Percentiles rank a stretch among this genome's conserved stretches.
These are phyloP conservation scores for Mycosphaerella sp. DNA, from an alignment of 2,329 filamentous ascomycete genomes.

Conservation along the genomic window DNA sequence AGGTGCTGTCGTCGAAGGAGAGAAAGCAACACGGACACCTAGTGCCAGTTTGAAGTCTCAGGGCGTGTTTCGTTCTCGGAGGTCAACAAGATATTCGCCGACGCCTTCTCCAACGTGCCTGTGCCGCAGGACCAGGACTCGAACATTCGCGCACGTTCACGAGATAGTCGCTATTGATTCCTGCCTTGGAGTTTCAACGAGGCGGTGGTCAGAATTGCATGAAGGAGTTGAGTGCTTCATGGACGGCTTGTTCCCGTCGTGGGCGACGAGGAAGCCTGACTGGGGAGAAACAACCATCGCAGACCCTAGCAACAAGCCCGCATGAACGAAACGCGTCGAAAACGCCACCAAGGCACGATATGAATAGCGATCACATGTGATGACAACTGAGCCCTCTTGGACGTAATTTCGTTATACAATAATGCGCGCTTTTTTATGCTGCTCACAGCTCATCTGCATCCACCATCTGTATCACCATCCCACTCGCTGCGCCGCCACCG, in stretches of 20 bases:
- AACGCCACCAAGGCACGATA: background rate
- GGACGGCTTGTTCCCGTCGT: background rate
- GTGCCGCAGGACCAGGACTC: background rate
- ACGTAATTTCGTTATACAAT: constrained; percentile 3
- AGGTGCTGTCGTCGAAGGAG: background rate
- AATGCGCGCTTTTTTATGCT: constrained; percentile 1
- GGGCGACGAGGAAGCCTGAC: background rate
- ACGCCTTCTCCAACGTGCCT: background rate
- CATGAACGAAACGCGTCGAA: constrained; percentile 1
- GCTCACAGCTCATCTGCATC: constrained; percentile 45
- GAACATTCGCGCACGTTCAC: background rate
- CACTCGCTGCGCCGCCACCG: constrained; percentile 85
- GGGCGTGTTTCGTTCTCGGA: background rate
- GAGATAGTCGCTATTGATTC: background rate
- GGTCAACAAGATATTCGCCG: background rate
- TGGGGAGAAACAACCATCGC: background rate
- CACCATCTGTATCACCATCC: constrained; percentile 76
- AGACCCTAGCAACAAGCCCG: constrained; percentile 4
- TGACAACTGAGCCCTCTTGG: background rate
- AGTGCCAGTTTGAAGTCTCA: background rate
- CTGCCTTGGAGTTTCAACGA: background rate
- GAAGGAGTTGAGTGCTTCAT: no score
- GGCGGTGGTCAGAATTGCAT: background rate
- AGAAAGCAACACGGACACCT: background rate
- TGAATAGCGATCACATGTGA: background rate